Percentiles rank a stretch among this genome's conserved stretches.
Conservation (phyloP, 352 stramenopile genomes). For the Pythium biforme region DNA sequence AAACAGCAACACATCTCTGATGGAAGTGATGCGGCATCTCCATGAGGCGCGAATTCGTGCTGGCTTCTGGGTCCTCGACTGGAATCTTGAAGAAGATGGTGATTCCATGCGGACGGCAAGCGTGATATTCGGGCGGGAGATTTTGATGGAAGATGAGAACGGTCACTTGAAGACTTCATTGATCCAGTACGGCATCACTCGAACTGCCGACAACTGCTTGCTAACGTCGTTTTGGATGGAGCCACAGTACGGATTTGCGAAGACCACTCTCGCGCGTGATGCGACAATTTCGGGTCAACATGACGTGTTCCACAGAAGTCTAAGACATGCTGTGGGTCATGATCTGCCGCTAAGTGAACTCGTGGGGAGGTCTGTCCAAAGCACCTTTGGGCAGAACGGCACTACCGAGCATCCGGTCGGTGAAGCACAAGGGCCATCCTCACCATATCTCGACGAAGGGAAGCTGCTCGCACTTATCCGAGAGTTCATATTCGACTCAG, state of each 20-base stretch:
- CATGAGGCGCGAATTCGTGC: conserved; percentile 67
- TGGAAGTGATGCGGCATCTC: conserved; percentile 68
- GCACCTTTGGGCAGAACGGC: conserved; percentile 23
- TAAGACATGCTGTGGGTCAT: conserved; percentile 73
- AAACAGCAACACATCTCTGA: conserved; percentile 43
- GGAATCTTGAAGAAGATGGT: conserved; percentile 62
- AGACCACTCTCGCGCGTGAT: conserved; percentile 40
- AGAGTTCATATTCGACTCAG: conserved; percentile 70
- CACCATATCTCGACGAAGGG: conserved; percentile 66
- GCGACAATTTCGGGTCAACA: conserved; percentile 34
- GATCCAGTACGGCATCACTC: conserved; percentile 76
- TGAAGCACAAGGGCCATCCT: conserved; percentile 11
- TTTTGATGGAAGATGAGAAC: conserved; percentile 82
- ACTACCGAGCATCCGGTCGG: background rate
- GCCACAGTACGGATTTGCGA: conserved; percentile 73
- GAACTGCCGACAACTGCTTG: conserved; percentile 72
- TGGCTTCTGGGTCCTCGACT: conserved; percentile 85
- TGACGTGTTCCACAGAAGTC: conserved; percentile 65
- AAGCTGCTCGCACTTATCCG: conserved; percentile 73
- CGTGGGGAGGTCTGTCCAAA: background rate
- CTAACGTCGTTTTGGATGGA: conserved; percentile 91
- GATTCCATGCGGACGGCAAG: conserved; percentile 52
- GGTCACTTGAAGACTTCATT: conserved; percentile 69
- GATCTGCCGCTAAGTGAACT: conserved; percentile 51
- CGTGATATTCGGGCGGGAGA: conserved; percentile 80